Percentiles rank a stretch among this genome's conserved stretches.
Evolutionary conservation across 108 stramenopile genomes (phyloP).

Genomic region (Skeletonema tropicum): DNA sequence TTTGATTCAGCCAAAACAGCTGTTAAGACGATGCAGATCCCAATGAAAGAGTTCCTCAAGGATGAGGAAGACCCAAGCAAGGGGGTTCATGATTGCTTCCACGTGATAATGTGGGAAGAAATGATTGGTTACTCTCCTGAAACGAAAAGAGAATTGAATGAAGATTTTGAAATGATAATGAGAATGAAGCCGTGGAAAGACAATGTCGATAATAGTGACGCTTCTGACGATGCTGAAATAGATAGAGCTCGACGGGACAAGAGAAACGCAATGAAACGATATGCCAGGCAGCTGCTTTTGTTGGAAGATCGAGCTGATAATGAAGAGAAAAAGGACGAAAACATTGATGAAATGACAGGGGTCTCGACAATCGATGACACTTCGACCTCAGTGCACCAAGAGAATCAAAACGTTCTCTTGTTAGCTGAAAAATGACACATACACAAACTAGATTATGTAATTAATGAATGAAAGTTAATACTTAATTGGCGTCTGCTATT

Average conservation of each 20-base stretch:
- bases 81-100: not conserved
- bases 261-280: constrained; percentile 4
- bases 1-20: constrained; percentile 36
- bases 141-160: constrained; percentile 18
- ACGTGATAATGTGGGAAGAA: not conserved
- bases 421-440: not conserved
- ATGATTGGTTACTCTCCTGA: constrained; percentile 1
- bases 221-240: constrained; percentile 9
- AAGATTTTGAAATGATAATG: constrained; percentile 24
- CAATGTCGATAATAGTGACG: not conserved
- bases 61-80: constrained; percentile 18
- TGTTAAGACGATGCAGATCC: constrained; percentile 14
- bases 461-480: not conserved
- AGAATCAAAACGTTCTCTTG: not conserved
- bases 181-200: not conserved
- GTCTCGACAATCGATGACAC: no score
- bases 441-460: not conserved
- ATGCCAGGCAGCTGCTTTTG: constrained; percentile 3
- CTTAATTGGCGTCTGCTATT: constrained; percentile 2
- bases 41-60: constrained; percentile 22
- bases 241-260: constrained; percentile 8
- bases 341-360: not conserved
- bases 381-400: no score
- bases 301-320: not conserved
- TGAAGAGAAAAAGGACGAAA: not conserved